These are phyloP conservation scores for Shiraia bambusicola DNA, from an alignment of 2,329 filamentous ascomycete species.

Conservation along the genomic window DNA sequence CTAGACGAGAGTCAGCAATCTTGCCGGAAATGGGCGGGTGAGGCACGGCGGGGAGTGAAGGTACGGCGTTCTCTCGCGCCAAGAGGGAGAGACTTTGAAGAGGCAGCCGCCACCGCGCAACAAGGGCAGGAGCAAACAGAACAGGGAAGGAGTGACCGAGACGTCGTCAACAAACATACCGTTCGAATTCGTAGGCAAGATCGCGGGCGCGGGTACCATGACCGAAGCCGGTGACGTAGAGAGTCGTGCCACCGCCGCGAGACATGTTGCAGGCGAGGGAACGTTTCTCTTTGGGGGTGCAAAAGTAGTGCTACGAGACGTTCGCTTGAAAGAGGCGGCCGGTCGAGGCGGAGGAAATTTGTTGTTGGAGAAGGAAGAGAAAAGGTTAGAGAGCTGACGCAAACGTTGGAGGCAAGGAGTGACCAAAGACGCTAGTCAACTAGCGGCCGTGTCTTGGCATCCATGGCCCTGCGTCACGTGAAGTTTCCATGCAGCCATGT, in stretches of 20 bases:
- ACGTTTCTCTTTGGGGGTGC: slow-evolving; percentile 2
- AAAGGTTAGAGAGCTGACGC: not conserved
- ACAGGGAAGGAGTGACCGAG: slow-evolving; percentile 38
- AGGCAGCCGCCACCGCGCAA: slow-evolving; percentile 6
- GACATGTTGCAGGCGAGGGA: slow-evolving; percentile 63
- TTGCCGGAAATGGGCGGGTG: slow-evolving; percentile 13
- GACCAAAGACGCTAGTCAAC: not conserved
- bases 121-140: slow-evolving; percentile 25
- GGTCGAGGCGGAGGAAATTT: slow-evolving; percentile 4
- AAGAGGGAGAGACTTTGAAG: slow-evolving; percentile 4
- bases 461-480: too few relatives aligned
- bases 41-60: slow-evolving; percentile 27
- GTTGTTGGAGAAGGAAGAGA: slow-evolving; percentile 12
- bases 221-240: slow-evolving; percentile 99
- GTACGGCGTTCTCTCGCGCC: not conserved
- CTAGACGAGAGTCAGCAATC: slow-evolving; percentile 60
- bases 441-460: too few relatives aligned
- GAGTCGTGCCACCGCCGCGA: slow-evolving; percentile 85
- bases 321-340: slow-evolving; percentile 15
- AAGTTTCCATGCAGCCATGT: too few relatives aligned
- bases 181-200: slow-evolving; percentile 99
- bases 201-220: slow-evolving; percentile 98
- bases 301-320: slow-evolving; percentile 12
- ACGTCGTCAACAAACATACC: slow-evolving; percentile 74
- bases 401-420: not conserved